These are phyloP conservation scores for Melampsora americana DNA, from an alignment of 1,284 basidiomycete species.

Conservation along the genomic window DNA sequence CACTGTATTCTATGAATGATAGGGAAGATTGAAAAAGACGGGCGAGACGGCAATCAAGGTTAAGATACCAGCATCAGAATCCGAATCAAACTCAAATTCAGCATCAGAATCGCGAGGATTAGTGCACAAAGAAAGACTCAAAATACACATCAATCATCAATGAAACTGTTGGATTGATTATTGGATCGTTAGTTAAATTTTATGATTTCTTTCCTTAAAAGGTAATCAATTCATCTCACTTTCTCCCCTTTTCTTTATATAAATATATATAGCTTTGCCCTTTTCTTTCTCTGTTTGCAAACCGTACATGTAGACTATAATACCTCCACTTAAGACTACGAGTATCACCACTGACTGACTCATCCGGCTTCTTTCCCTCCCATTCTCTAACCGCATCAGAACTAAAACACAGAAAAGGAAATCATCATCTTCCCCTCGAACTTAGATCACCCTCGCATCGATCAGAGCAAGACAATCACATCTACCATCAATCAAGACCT, in stretches of 20 bases:
- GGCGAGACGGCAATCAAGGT: neutral
- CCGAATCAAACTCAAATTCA: too few species aligned
- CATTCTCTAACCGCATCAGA: neutral
- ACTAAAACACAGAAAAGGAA: slow-evolving; percentile 1
- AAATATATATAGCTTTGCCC: neutral
- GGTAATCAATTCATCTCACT: slow-evolving; percentile 4
- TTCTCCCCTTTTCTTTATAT: neutral
- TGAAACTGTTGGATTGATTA: neutral
- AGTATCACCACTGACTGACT: too few species aligned
- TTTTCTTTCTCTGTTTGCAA: neutral
- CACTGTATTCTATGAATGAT: neutral
- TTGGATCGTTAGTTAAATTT: neutral
- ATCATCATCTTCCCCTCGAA: neutral
- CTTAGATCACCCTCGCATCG: neutral
- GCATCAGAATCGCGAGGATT: too few species aligned
- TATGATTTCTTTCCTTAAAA: neutral
- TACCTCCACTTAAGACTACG: too few species aligned
- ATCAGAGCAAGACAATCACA: neutral
- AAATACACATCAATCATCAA: too few species aligned
- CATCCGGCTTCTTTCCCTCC: neutral
- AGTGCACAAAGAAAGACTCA: too few species aligned
- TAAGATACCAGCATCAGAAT: neutral
- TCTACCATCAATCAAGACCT: neutral
- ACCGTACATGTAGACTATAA: too few species aligned
- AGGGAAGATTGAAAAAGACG: neutral